phyloP scores from a whole-genome alignment of 345 rosid genomes.

The Gossypium mustelinum region DNA sequence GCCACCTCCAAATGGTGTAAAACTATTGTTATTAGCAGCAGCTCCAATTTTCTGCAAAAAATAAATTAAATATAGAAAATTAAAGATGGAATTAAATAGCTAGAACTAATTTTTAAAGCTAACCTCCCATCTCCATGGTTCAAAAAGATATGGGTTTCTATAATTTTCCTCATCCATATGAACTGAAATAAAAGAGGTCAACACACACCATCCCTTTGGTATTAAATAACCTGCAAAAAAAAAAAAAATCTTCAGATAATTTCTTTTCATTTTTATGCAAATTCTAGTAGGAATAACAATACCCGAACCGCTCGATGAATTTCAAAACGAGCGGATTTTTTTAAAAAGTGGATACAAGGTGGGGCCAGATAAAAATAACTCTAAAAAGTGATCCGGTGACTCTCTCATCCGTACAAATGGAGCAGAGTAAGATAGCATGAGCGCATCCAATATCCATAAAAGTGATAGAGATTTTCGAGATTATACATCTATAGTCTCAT shows the following conservation, averaged over 20 bases:
- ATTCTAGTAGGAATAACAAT: neutral
- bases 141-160: constrained; percentile 65
- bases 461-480: no score
- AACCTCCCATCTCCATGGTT: constrained; percentile 99
- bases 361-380: no score
- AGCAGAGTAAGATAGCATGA: no score
- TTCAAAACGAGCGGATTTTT: no score
- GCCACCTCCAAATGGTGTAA: constrained; percentile 97
- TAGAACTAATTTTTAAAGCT: neutral
- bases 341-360: no score
- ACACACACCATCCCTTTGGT: constrained; percentile 91
- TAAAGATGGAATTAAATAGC: no score
- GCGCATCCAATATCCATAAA: no score
- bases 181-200: constrained; percentile 79
- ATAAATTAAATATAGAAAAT: neutral
- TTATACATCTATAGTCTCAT: no score
- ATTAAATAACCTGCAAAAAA: constrained; percentile 64
- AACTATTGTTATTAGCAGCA: constrained; percentile 49
- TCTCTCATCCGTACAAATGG: no score
- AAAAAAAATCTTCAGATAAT: neutral
- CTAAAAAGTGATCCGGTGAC: no score
- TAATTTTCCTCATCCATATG: constrained; percentile 86
- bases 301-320: no score
- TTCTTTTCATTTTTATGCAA: neutral
- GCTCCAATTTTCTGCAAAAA: constrained; percentile 55